Evolutionary conservation across 73 alveolate genomes (phyloP), one percentile per base, ranked within the genome.

Genomic region (Paramecium sonneborni): DNA sequence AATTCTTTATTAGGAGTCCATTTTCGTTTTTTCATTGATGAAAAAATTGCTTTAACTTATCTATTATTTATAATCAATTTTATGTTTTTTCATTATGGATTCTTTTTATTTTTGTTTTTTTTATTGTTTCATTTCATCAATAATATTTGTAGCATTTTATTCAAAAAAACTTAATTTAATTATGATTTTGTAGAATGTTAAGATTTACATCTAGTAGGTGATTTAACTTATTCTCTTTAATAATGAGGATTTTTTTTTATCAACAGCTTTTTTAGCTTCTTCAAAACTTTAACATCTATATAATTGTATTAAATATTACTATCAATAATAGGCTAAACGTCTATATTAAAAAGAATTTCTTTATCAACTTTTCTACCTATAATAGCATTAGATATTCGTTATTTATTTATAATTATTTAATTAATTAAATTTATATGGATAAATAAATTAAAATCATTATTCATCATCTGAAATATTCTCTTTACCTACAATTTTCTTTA

Each of bases 361-460:
- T 72, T 72, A 34, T 72, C 86, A 34, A 72, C 57, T 37, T 72
- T 72, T 10, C 57, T 72, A 38, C 86, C 86, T 37, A 72, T 41
- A 5, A 72, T 72, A 1, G 84, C 48, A 62, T 12, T 62, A 30
- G 58, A 35, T 62, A 72, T 72, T 72, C 44, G 44, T 32, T 52
- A 52, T 52, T 52, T 18, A 52, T 52, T n/a, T n/a, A n/a, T n/a
- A n/a, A 52, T 52, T n/a, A 52, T 52, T 52, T 52, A 52, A 52
- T 52, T 52, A 52, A 52, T 52, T 52, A 3, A 52, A 52, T 52
- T 52, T 18, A 18, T 18, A 52, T n/a, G n/a, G n/a, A n/a, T n/a
- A n/a, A n/a, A 14, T 52, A 52, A 52, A 21, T 52, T 52, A 52
- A n/a, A n/a, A n/a, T 41, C 57, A 41, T 41, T 41, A 26, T 30